phyloP scores from a whole-genome alignment of 495 filamentous ascomycete genomes.

The Neurospora sp. region DNA sequence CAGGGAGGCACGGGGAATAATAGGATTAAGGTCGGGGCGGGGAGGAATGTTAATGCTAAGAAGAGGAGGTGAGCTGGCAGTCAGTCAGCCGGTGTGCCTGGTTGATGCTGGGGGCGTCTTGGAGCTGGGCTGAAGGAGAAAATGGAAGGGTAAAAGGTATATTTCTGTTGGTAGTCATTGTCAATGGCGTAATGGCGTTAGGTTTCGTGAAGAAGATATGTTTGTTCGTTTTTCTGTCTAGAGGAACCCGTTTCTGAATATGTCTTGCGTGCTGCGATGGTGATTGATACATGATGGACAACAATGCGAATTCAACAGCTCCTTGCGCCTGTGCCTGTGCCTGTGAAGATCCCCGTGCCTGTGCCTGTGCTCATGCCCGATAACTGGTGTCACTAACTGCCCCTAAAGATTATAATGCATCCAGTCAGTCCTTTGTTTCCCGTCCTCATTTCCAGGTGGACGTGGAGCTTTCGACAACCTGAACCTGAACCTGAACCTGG shows the following conservation, averaged over 20 bases:
- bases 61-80: slow-evolving; percentile 35
- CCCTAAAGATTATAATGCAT: neutral
- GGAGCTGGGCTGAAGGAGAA: neutral
- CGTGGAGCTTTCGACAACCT: neutral
- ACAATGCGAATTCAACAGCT: neutral
- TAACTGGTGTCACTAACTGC: neutral
- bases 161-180: neutral
- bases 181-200: neutral
- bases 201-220: neutral
- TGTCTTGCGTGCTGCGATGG: neutral
- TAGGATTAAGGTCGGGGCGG: slow-evolving; percentile 72
- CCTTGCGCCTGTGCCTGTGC: neutral
- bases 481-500: neutral
- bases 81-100: neutral
- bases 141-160: neutral
- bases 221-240: neutral
- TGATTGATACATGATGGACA: neutral
- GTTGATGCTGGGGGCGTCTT: neutral
- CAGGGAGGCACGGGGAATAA: slow-evolving; percentile 40
- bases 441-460: neutral
- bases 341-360: neutral
- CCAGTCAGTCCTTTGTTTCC: neutral
- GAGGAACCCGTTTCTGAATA: neutral
- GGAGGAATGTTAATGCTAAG: slow-evolving; percentile 74
- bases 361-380: neutral